Conservation (phyloP, 495 filamentous ascomycete genomes). For the Hyaloscypha finlandica region DNA sequence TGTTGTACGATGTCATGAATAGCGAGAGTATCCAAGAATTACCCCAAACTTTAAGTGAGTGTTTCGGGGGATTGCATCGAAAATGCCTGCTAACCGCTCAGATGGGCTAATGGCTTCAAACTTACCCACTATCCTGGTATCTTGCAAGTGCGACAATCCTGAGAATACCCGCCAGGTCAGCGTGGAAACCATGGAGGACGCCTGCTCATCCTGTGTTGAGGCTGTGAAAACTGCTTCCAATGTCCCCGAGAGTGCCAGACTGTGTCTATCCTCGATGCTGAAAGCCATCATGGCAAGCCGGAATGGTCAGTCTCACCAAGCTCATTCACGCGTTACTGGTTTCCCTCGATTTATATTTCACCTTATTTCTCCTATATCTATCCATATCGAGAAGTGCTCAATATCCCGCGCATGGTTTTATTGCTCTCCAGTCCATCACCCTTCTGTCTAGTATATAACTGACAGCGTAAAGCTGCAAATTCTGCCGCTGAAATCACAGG, state of each 20-base stretch:
- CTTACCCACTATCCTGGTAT: constrained; percentile 75
- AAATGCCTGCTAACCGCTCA: constrained; percentile 37
- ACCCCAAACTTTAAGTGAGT: constrained; percentile 72
- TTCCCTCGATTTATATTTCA: not conserved
- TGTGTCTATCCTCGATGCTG: constrained; percentile 76
- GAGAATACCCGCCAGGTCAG: constrained; percentile 60
- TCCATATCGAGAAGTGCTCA: not conserved
- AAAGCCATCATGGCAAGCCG: constrained; percentile 63
- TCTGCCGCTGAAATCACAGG: constrained; percentile 13
- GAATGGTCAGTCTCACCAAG: constrained; percentile 58
- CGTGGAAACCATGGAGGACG: constrained; percentile 59
- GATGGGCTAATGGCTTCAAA: constrained; percentile 67
- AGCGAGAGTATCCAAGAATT: constrained; percentile 67
- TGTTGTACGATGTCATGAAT: constrained; percentile 84
- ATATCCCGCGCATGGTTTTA: not conserved
- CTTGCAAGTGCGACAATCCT: constrained; percentile 80
- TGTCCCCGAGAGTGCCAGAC: constrained; percentile 71
- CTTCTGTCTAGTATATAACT: not conserved
- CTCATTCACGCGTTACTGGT: not conserved
- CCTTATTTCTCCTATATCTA: not conserved
- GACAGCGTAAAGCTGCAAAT: constrained; percentile 15
- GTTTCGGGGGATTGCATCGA: not conserved
- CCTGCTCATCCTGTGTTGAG: constrained; percentile 61
- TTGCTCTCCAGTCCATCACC: not conserved
- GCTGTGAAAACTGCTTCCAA: constrained; percentile 72